phyloP scores from a whole-genome alignment of 192 early-diverging fungal species.

The Coemansia sp. region DNA sequence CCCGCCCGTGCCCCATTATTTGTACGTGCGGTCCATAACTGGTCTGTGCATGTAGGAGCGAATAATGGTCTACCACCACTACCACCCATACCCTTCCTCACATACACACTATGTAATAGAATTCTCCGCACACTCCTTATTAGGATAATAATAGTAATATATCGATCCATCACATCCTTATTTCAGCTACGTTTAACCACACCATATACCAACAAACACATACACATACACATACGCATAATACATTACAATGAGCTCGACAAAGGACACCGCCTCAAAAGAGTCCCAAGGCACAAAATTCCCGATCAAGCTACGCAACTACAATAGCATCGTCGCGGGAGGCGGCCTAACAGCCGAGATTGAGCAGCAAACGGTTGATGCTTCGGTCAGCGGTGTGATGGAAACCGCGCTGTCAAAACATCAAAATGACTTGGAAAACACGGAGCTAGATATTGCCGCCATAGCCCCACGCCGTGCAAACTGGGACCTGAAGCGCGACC shows the following conservation, averaged over 20 bases:
- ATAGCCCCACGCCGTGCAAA: conserved; percentile 85
- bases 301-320: conserved; percentile 10
- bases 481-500: conserved; percentile 87
- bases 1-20: no score
- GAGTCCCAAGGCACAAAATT: conserved; percentile 6
- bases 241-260: neutral
- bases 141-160: no score
- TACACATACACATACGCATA: neutral
- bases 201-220: no score
- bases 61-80: no score
- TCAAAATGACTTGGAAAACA: neutral
- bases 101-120: no score
- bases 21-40: no score
- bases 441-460: conserved; percentile 64
- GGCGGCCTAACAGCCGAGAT: neutral
- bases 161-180: no score
- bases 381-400: conserved; percentile 9
- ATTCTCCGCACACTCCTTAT: no score
- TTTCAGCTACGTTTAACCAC: no score
- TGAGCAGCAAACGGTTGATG: conserved; percentile 1
- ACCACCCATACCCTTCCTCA: no score
- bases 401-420: conserved; percentile 13
- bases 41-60: no score
- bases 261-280: neutral
- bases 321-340: neutral